Evolutionary conservation across 2,329 filamentous ascomycete species (phyloP), one percentile per base, ranked within the genome.

Genomic region (Exophiala lecanii-corni): DNA sequence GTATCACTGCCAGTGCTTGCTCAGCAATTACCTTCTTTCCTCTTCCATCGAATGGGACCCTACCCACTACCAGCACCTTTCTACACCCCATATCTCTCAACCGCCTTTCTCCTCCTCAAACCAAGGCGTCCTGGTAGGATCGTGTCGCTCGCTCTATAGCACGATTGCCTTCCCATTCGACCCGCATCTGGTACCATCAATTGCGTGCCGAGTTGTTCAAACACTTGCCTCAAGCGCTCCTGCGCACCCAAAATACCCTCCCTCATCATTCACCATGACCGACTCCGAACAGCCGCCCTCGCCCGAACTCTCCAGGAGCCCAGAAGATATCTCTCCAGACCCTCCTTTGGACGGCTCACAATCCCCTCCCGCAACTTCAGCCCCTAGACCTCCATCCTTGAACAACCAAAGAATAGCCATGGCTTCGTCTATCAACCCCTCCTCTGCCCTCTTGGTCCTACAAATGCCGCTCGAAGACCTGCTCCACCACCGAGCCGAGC

Each of bases 391-490:
- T 39, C 51, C 51, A 9, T 47, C 51, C 4, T 36, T 54, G 19
- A 45, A 33, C 18, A 25, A 34, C 4, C 32, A 41, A 18, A 15
- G 21, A 23, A 20, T 15, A 33, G 32, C 28, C 21, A 46, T 49
- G 39, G 34, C 44, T 9, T 31, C 48, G 15, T 13, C 50, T 44
- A 89, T 94, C 79, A 86, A 79, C 43, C 69, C 84, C 5, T 89
- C 81, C n/a, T 95, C 89, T n/a, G 92, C 84, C 82, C 86, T 30
- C 71, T 89, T 3, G 88, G 88, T 30, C 77, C 86, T 45, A 70
- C 95, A 57, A 88, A 82, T 63, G 78, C 79, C 36, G 80, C 79
- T 28, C 70, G 81, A 51, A 71, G 78, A 57, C 75, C 75, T 10
- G 63, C 62, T 16, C 58, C 62, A 20, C 62, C 66, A 3, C 62